Evolutionary conservation across 257 asterid species (phyloP), one percentile per base, ranked within the genome.

Genomic region (Avicennia marina): DNA sequence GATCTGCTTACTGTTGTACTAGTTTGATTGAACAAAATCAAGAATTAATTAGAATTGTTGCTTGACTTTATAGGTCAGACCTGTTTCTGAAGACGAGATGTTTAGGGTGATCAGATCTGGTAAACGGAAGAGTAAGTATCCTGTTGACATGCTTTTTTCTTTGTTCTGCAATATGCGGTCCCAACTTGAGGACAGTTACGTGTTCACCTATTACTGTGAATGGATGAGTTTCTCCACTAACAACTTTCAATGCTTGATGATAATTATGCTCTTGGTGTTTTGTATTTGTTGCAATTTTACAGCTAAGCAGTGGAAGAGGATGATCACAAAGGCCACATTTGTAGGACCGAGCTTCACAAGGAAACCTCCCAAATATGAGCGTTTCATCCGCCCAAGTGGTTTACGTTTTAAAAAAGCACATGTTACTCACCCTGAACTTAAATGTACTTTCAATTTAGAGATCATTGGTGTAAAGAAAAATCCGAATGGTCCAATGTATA

Each of bases 221-320:
- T 12, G 10, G 10, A 4, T 31, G 5, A 15, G 18, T 6, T 33
- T 17, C 18, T 18, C 29, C 13, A 25, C 15, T 15, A 19, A 17
- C 7, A 24, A 26, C 2, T 56, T 20, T 10, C 24, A 7, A 40
- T 29, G 25, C 52, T 26, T 53, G 41, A 32, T 56, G 4, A 34
- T 26, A 52, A 26, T 44, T 27, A 25, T 50, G 39, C 55, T 34
- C 48, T 24, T 63, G 27, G 7, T 75, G 54, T 27, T 52, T 11
- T 36, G 11, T 39, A n/a, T 33, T 48, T 10, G n/a, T n/a, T n/a
- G 15, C 4, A 2, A 25, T 13, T 34, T 63, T 66, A 69, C 87
- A 91, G 98, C 97, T 54, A 91, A 91, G 73, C 98, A 93, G 64
- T 93, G 97, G 98, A 93, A 93, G 87, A 88, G 98, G 72, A 93